These are phyloP conservation scores for Pseudomonodictys pantanalensis DNA, from an alignment of 495 filamentous ascomycete genomes.

Conservation along the genomic window DNA sequence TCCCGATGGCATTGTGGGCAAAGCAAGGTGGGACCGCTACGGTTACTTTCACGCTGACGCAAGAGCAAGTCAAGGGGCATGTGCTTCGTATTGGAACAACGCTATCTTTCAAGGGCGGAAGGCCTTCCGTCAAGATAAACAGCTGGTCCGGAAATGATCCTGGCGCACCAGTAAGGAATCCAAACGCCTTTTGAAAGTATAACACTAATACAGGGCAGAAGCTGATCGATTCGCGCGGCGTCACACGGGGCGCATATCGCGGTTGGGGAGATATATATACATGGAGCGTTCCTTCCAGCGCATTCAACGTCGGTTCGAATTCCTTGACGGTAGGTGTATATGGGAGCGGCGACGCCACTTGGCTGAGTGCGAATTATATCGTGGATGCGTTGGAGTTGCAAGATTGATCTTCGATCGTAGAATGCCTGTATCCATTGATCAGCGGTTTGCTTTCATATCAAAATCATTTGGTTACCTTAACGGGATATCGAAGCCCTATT, in stretches of 20 bases:
- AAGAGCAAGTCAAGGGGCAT: conserved; percentile 13
- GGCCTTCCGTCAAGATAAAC: conserved; percentile 24
- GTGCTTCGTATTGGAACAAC: conserved; percentile 22
- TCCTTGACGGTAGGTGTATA: conserved; percentile 14
- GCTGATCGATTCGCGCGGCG: conserved; percentile 23
- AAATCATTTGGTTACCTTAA: too few relatives aligned
- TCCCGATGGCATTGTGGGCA: conserved; percentile 23
- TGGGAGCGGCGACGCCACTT: conserved; percentile 24
- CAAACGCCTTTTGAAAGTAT: not conserved
- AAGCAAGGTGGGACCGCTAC: conserved; percentile 15
- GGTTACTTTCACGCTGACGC: conserved; percentile 14
- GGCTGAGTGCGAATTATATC: conserved; percentile 28
- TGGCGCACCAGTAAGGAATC: conserved; percentile 21
- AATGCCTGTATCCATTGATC: too few relatives aligned
- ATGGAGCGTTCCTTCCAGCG: conserved; percentile 18
- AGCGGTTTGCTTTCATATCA: too few relatives aligned
- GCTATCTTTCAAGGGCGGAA: conserved; percentile 21
- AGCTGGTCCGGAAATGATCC: conserved; percentile 25
- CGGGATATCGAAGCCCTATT: too few relatives aligned
- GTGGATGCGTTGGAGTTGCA: conserved; percentile 25
- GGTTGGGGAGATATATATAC: conserved; percentile 23
- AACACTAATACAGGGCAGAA: conserved; percentile 6
- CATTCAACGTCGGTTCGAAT: conserved; percentile 18
- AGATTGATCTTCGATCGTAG: too few relatives aligned
- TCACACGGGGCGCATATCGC: conserved; percentile 23